Evolutionary conservation across 768 basidiomycete genomes (phyloP).

Genomic region (Xerocomellus dryophilus): DNA sequence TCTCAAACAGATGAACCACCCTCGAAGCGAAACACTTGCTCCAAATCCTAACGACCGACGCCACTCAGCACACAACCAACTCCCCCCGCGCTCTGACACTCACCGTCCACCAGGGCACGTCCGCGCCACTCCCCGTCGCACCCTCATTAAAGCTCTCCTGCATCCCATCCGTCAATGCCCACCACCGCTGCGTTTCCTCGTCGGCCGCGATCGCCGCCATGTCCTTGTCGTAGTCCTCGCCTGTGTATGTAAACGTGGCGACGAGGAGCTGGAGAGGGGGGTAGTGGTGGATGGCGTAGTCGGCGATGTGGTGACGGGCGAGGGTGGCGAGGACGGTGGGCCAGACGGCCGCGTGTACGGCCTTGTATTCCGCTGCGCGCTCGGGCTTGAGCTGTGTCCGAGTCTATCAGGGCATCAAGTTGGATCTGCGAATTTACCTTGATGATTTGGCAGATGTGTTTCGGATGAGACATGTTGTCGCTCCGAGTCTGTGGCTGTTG

Average conservation of each 20-base stretch:
- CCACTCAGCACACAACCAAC: background rate
- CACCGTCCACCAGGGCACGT: conserved; percentile 71
- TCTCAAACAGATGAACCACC: conserved; percentile 25
- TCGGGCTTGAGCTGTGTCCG: conserved; percentile 52
- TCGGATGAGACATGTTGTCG: conserved; percentile 26
- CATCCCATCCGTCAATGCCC: conserved; percentile 73
- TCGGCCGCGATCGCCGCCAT: conserved; percentile 65
- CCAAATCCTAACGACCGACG: conserved; percentile 38
- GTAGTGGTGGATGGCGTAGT: conserved; percentile 76
- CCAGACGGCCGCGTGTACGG: conserved; percentile 64
- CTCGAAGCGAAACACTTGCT: conserved; percentile 74
- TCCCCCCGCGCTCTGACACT: conserved; percentile 11
- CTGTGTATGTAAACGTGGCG: conserved; percentile 76
- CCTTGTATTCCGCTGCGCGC: conserved; percentile 49
- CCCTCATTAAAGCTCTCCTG: conserved; percentile 73
- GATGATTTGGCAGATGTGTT: conserved; percentile 71
- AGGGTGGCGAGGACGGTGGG: conserved; percentile 65
- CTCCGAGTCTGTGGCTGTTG: no score
- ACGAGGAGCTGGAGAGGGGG: conserved; percentile 63
- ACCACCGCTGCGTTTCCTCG: conserved; percentile 72
- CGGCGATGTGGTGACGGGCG: conserved; percentile 57
- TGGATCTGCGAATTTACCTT: conserved; percentile 39
- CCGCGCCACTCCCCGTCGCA: conserved; percentile 64
- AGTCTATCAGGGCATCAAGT: background rate
- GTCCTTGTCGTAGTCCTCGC: conserved; percentile 59